Evolutionary conservation across 2,329 filamentous ascomycete genomes (phyloP).

Genomic region (Pseudocercospora fijiensis): DNA sequence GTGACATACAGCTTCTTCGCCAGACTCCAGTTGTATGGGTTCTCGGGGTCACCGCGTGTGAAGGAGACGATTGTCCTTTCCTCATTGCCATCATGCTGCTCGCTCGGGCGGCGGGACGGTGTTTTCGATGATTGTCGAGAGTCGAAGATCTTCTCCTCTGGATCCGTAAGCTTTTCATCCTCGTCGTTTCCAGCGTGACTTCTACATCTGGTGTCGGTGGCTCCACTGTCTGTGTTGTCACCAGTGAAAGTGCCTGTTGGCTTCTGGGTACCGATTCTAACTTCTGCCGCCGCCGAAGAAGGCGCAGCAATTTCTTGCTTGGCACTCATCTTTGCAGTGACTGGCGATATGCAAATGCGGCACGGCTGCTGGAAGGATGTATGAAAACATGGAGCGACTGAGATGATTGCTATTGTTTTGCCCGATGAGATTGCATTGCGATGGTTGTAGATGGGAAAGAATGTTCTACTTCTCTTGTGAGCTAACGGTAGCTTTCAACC

Average conservation of each 20-base stretch:
- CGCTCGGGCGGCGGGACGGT: conserved; percentile 20
- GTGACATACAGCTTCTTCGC: conserved; percentile 56
- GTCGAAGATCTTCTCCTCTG: background rate
- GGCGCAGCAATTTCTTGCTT: conserved; percentile 46
- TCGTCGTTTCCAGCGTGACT: conserved; percentile 15
- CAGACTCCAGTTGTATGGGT: conserved; percentile 45
- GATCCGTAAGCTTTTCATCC: conserved; percentile 22
- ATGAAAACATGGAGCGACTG: background rate
- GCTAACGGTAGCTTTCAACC: background rate
- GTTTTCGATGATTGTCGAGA: conserved; percentile 28
- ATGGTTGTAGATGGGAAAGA: background rate
- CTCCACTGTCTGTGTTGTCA: conserved; percentile 13
- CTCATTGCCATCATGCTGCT: conserved; percentile 6
- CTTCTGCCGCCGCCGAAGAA: conserved; percentile 7
- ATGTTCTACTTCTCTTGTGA: background rate
- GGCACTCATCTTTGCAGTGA: conserved; percentile 6
- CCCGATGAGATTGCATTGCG: background rate
- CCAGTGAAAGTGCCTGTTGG: conserved; percentile 11
- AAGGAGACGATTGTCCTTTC: conserved; percentile 39
- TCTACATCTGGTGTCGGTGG: background rate
- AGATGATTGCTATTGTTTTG: background rate
- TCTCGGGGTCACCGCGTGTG: conserved; percentile 41
- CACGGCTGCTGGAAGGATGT: background rate
- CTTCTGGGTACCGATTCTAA: conserved; percentile 8
- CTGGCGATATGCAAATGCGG: background rate